These are phyloP conservation scores for Westerdykella aurantiaca DNA, from an alignment of 2,329 filamentous ascomycete species.

Conservation along the genomic window DNA sequence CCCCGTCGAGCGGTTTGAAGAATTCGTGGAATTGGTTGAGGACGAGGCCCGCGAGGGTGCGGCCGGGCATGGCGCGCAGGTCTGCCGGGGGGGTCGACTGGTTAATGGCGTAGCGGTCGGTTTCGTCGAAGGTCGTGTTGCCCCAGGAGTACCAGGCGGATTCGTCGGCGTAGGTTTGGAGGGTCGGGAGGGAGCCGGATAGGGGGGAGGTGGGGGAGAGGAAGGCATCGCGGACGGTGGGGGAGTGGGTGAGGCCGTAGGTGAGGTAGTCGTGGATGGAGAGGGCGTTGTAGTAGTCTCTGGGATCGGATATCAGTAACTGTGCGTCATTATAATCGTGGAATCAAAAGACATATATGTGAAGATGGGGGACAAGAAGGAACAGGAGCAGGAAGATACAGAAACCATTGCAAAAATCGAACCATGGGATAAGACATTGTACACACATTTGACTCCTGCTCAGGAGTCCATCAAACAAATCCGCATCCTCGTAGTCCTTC, in stretches of 20 bases:
- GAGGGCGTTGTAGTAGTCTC: slow-evolving; percentile 49
- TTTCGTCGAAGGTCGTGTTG: slow-evolving; percentile 34
- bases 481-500: slow-evolving; percentile 23
- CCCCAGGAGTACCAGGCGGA: slow-evolving; percentile 41
- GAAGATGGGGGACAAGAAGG: too few species aligned
- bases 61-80: slow-evolving; percentile 25
- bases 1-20: slow-evolving; percentile 4
- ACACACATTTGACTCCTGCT: slow-evolving; percentile 23
- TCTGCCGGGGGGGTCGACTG: slow-evolving; percentile 1
- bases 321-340: not conserved
- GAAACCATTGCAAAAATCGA: not conserved
- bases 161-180: slow-evolving; percentile 45
- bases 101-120: slow-evolving; percentile 2
- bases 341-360: too few species aligned
- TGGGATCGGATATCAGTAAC: slow-evolving; percentile 11
- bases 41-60: slow-evolving; percentile 25
- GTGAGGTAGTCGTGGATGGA: slow-evolving; percentile 53
- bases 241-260: slow-evolving; percentile 51
- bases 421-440: not conserved
- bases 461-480: slow-evolving; percentile 42
- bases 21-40: slow-evolving; percentile 21
- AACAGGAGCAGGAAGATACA: not conserved
- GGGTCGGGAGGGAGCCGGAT: slow-evolving; percentile 17
- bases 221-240: slow-evolving; percentile 28
- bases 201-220: slow-evolving; percentile 27